Percentiles rank a stretch among this genome's conserved stretches.
phyloP scores from a whole-genome alignment of 2,329 filamentous ascomycete genomes.

The Apiospora malaysiana region DNA sequence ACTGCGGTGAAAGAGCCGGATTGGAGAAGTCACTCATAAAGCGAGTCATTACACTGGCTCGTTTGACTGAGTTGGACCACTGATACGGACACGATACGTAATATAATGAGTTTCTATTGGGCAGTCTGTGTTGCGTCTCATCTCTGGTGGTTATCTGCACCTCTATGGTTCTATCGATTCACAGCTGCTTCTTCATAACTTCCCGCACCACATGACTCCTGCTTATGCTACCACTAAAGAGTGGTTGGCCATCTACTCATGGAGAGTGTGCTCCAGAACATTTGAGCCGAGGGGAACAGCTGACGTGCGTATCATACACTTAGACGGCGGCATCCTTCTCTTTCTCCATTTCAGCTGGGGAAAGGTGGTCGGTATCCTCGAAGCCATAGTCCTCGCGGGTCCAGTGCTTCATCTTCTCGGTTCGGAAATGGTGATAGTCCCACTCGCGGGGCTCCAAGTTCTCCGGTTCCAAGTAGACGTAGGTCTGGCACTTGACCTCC shows the following conservation, averaged over 20 bases:
- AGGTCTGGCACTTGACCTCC: conserved; percentile 63
- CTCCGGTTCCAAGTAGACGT: conserved; percentile 62
- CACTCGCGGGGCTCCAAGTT: conserved; percentile 77
- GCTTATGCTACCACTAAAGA: neutral
- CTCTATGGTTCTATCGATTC: conserved; percentile 2
- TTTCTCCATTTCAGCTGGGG: conserved; percentile 30
- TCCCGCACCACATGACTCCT: neutral
- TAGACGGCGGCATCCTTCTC: conserved; percentile 34
- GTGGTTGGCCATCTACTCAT: neutral
- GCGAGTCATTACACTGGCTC: neutral
- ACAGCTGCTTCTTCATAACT: neutral
- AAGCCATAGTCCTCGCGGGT: conserved; percentile 56
- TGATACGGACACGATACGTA: neutral
- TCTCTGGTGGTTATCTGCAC: neutral
- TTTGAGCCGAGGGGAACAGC: neutral
- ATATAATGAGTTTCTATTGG: neutral
- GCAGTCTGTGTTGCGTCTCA: neutral
- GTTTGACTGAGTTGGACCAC: neutral
- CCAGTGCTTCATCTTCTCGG: conserved; percentile 69
- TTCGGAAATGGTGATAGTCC: conserved; percentile 85
- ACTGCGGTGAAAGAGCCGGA: neutral
- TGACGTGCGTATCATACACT: conserved; percentile 29
- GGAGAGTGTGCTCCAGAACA: neutral
- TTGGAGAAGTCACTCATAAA: neutral
- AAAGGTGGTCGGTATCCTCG: conserved; percentile 41